Base-by-base conservation (phyloP, 768 basidiomycete species). In the Leccinum arenicola region DNA sequence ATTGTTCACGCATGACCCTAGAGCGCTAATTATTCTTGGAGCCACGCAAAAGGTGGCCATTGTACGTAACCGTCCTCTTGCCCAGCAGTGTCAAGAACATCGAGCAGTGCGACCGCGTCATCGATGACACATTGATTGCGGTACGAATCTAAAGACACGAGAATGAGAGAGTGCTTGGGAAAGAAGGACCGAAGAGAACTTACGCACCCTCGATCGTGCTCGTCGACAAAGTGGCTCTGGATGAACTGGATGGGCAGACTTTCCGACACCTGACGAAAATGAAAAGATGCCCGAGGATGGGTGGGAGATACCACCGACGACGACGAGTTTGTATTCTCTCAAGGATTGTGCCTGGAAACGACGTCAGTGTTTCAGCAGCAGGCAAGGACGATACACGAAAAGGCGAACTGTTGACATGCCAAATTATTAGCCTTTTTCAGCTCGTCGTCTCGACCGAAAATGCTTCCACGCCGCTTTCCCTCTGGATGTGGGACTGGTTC, bases 1-100 rank as follows among this genome's bases (percentile, higher is more conserved):
- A 98, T 70, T 98, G 96, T 71, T 98, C 96, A 50, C 96, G 88
- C 96, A 98, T 98, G 23, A 96, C 96, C 58, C 93, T 95, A 70
- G 38, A 19, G 43, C 36, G 33, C 47, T 57, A 63, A 35, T 53
- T 33, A 59, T 50, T 36, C 31, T 50, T 12, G 25, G 50, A 48
- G 57, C 38, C 57, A 61, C 21, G 57, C 40, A 48, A 31, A 40
- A 40, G 58, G 19, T 12, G 19, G n/a, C 21, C 45, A 47, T 38
- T 7, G 43, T 14, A 82, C 89, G 56, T 60, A 94, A 93, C 93
- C 93, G 68, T 98, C 95, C 75, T 98, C 95, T 75, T 98, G 95
- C 35, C 95, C 95, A 55, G 95, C 95, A 17, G 95, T 98, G 77
- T 97, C 95, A 61, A 98, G 84, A 55, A 98, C 95, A 71, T 98